Conservation (phyloP, 2,329 filamentous ascomycete species). For the Rutstroemia sp. region DNA sequence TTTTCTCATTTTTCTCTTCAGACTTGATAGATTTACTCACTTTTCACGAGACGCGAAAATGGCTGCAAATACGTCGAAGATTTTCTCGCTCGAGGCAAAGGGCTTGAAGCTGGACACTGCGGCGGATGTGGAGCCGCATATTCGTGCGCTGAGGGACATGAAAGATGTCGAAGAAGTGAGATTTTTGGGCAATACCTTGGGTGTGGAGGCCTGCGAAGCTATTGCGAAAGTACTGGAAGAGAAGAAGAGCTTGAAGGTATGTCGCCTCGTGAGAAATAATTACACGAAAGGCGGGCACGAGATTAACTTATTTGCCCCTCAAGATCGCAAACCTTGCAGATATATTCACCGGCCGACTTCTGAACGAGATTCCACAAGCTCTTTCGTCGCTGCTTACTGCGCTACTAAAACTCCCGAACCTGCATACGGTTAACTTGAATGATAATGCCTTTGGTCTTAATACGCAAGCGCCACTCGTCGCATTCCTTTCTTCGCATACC, state of each 20-base stretch:
- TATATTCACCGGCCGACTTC: constrained; percentile 91
- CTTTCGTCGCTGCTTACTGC: constrained; percentile 79
- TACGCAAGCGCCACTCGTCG: constrained; percentile 84
- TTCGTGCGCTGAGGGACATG: constrained; percentile 65
- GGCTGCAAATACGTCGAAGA: constrained; percentile 45
- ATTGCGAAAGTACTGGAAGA: constrained; percentile 77
- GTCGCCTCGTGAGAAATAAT: constrained; percentile 8
- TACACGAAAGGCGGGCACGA: neutral
- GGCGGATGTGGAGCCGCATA: constrained; percentile 77
- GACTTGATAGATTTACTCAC: constrained; percentile 28
- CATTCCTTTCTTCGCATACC: constrained; percentile 81
- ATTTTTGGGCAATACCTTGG: constrained; percentile 86
- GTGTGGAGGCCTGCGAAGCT: constrained; percentile 77
- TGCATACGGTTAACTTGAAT: constrained; percentile 90
- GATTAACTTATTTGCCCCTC: neutral
- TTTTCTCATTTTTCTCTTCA: neutral
- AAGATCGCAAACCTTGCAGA: constrained; percentile 85
- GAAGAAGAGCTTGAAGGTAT: constrained; percentile 74
- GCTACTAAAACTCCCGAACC: constrained; percentile 75
- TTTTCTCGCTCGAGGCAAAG: constrained; percentile 88
- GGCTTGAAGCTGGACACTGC: constrained; percentile 87
- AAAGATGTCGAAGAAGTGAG: constrained; percentile 76
- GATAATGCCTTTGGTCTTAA: constrained; percentile 98
- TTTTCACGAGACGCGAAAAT: constrained; percentile 29
- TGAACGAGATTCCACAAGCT: constrained; percentile 88